Conservation (phyloP, 306 rosid species). For the Canavalia ensiformis region DNA sequence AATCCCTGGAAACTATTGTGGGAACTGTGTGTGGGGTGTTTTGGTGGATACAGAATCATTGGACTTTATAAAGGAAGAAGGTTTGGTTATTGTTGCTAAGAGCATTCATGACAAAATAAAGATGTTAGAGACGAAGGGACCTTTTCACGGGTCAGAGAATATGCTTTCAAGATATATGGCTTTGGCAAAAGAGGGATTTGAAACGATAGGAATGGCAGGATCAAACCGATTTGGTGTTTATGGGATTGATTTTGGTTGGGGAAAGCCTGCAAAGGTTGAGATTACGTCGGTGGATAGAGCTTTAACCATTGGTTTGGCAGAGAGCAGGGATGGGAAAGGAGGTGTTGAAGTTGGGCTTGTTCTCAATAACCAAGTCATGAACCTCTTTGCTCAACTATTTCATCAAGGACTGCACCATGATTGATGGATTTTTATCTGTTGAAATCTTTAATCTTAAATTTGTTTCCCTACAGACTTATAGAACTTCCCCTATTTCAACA, state of each 20-base stretch:
- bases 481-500: too few relatives aligned
- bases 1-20: conserved; percentile 34
- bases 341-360: conserved; percentile 53
- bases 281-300: conserved; percentile 41
- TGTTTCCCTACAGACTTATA: too few relatives aligned
- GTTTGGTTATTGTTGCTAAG: conserved; percentile 18
- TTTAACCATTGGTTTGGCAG: conserved; percentile 48
- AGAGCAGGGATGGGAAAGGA: conserved; percentile 42
- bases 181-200: background rate
- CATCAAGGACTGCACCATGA: conserved; percentile 16
- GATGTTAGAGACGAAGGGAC: background rate
- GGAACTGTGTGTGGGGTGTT: conserved; percentile 27
- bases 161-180: accelerated
- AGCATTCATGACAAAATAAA: background rate
- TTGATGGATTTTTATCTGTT: background rate
- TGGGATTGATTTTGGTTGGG: conserved; percentile 64
- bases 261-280: conserved; percentile 58
- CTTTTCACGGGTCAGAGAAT: background rate
- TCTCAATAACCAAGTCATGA: conserved; percentile 28
- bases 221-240: conserved; percentile 59
- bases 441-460: too few relatives aligned
- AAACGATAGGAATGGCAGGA: conserved; percentile 48
- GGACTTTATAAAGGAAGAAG: conserved; percentile 37
- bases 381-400: conserved; percentile 34
- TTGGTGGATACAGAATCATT: background rate